Evolutionary conservation across 176 grass and related monocot species (phyloP).

Genomic region (Leersia perrieri): DNA sequence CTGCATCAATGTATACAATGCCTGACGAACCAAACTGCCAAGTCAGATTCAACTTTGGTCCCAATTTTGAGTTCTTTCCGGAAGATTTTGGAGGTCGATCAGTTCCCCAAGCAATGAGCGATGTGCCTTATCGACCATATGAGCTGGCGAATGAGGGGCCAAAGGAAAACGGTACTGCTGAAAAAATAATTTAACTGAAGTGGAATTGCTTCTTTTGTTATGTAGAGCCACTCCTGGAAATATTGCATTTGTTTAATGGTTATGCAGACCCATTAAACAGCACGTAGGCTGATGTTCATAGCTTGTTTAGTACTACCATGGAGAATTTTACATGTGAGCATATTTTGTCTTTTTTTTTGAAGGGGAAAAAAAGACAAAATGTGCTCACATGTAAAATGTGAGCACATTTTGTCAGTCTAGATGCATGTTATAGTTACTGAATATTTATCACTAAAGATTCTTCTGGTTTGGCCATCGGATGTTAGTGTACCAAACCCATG

Average conservation of each 20-base stretch:
- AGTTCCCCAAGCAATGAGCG: constrained; percentile 62
- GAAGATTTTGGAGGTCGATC: constrained; percentile 62
- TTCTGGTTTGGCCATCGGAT: neutral
- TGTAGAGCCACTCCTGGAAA: neutral
- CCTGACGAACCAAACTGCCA: constrained; percentile 74
- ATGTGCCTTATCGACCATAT: constrained; percentile 58
- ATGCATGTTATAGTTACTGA: neutral
- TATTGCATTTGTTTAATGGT: constrained; percentile 1
- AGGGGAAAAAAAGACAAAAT: too few relatives aligned
- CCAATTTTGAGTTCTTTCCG: constrained; percentile 67
- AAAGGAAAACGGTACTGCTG: constrained; percentile 61
- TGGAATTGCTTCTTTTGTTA: constrained; percentile 21
- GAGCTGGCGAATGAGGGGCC: constrained; percentile 59
- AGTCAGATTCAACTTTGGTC: constrained; percentile 88
- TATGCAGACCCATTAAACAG: neutral
- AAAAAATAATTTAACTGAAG: constrained; percentile 57
- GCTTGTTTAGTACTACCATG: neutral
- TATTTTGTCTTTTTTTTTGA: neutral
- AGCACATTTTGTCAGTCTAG: neutral
- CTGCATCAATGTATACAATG: constrained; percentile 80
- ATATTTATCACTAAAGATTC: neutral
- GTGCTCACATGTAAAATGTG: too few relatives aligned
- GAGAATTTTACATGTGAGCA: neutral
- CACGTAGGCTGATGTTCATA: neutral
- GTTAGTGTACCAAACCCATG: neutral